Conservation (phyloP, 257 asterid genomes). For the Forsythia viridissima region DNA sequence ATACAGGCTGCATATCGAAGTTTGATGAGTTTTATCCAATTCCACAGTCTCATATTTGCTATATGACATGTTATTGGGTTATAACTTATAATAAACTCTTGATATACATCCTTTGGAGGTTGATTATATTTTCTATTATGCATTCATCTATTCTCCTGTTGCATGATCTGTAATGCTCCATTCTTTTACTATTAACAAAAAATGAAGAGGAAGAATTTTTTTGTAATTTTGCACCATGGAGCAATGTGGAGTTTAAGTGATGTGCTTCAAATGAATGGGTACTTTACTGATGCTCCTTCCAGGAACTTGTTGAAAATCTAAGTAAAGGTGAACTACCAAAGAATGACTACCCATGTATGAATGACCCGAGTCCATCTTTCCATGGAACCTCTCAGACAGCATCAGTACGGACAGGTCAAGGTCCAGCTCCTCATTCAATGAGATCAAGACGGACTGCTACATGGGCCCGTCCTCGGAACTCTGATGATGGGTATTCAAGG, state of each 20-base stretch:
- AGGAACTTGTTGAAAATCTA: conserved; percentile 90
- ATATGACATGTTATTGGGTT: background rate
- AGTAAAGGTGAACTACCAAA: conserved; percentile 83
- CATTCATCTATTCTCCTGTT: background rate
- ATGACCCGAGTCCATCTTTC: conserved; percentile 88
- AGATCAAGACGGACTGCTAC: conserved; percentile 93
- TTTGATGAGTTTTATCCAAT: background rate
- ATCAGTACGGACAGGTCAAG: conserved; percentile 53
- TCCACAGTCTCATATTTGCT: background rate
- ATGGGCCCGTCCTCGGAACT: conserved; percentile 96
- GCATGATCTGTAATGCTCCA: background rate
- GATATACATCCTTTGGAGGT: background rate
- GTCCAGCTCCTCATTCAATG: conserved; percentile 85
- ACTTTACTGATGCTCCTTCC: conserved; percentile 27
- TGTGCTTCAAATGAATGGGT: background rate
- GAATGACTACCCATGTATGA: conserved; percentile 93
- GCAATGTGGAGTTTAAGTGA: background rate
- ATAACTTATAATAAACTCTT: background rate
- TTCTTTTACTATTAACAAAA: background rate
- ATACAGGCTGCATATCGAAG: background rate
- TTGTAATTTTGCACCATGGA: background rate
- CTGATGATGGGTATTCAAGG: conserved; percentile 99
- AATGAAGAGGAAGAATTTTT: background rate
- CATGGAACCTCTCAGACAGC: conserved; percentile 63
- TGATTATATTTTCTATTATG: background rate